Percentiles rank a stretch among this genome's conserved stretches.
These are phyloP conservation scores for Lactarius evosmus DNA, from an alignment of 768 basidiomycete genomes.

Conservation along the genomic window DNA sequence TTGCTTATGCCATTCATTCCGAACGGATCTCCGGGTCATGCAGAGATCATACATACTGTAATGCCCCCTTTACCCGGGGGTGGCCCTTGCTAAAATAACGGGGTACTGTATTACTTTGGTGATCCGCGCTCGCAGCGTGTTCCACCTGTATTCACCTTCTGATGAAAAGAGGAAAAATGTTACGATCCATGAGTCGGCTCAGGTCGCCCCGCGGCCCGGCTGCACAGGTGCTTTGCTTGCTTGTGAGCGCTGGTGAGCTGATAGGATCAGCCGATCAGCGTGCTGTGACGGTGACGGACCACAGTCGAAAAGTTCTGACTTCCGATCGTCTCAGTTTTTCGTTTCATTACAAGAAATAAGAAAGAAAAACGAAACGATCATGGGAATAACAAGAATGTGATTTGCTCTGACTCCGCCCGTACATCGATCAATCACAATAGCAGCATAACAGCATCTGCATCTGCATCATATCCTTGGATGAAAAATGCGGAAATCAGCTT, in stretches of 20 bases:
- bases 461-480: too few relatives aligned
- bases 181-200: neutral
- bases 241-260: too few relatives aligned
- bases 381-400: neutral
- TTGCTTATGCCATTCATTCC: neutral
- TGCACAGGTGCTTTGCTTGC: neutral
- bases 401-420: neutral
- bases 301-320: neutral
- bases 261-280: conserved; percentile 1
- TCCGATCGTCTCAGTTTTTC: neutral
- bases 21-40: neutral
- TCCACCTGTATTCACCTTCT: neutral
- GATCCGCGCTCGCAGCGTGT: neutral
- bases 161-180: neutral
- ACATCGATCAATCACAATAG: too few relatives aligned
- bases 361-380: neutral
- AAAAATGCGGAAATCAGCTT: neutral
- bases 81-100: neutral
- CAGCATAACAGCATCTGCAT: too few relatives aligned
- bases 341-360: neutral
- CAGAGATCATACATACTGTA: too few relatives aligned
- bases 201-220: neutral
- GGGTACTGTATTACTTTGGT: neutral
- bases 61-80: neutral
- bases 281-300: neutral